Percentiles rank a stretch among this genome's conserved stretches.
Evolutionary conservation across 805 yeast species (phyloP).

Genomic region (Hanseniaspora singularis): DNA sequence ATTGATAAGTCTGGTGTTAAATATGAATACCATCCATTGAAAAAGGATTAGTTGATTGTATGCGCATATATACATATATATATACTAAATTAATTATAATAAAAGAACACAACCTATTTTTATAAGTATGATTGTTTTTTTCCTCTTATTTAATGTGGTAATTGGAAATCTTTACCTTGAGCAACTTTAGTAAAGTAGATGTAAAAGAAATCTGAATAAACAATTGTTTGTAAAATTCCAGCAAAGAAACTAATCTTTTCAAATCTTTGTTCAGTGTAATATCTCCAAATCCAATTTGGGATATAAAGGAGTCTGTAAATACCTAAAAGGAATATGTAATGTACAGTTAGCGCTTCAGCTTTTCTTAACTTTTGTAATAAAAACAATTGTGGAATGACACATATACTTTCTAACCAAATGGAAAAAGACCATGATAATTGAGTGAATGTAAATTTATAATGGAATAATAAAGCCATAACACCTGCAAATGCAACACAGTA

Average conservation of each 20-base stretch:
- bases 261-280: slow-evolving; percentile 42
- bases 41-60: slow-evolving; percentile 51
- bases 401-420: slow-evolving; percentile 84
- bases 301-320: slow-evolving; percentile 78
- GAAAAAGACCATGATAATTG: slow-evolving; percentile 81
- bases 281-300: slow-evolving; percentile 92
- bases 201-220: slow-evolving; percentile 93
- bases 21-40: slow-evolving; percentile 70
- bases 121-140: not conserved
- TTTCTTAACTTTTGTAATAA: slow-evolving; percentile 82
- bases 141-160: slow-evolving; percentile 37
- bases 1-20: slow-evolving; percentile 89
- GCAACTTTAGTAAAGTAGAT: slow-evolving; percentile 73
- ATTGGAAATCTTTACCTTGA: slow-evolving; percentile 62
- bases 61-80: slow-evolving; percentile 4
- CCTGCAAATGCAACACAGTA: slow-evolving; percentile 57
- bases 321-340: slow-evolving; percentile 90
- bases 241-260: slow-evolving; percentile 65
- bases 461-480: slow-evolving; percentile 49
- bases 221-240: slow-evolving; percentile 72
- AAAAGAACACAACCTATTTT: not conserved
- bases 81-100: too few relatives aligned
- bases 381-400: slow-evolving; percentile 85
- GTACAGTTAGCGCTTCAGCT: slow-evolving; percentile 76
- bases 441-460: slow-evolving; percentile 46